phyloP scores from a whole-genome alignment of 129 eudicot genomes.

The Rutidosis leptorrhynchoides region DNA sequence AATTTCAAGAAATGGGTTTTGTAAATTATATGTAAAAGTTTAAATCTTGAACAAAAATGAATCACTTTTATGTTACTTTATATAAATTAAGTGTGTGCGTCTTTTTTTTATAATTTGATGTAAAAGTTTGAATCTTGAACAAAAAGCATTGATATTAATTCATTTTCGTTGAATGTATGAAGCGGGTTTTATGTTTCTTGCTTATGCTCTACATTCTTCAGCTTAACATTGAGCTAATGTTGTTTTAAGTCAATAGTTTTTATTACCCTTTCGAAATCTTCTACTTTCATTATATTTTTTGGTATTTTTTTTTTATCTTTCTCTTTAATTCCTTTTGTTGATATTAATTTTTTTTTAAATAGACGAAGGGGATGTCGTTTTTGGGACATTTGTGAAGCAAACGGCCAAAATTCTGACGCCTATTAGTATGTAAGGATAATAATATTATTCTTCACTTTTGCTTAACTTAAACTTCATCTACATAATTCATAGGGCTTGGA shows the following conservation, averaged over 20 bases:
- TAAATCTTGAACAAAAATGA: not conserved
- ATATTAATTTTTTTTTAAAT: no score
- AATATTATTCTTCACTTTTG: not conserved
- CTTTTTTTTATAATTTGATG: not conserved
- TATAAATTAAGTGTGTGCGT: not conserved
- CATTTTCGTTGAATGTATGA: slow-evolving; percentile 6
- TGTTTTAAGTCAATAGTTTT: slow-evolving; percentile 3
- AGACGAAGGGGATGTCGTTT: no score
- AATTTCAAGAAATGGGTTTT: not conserved
- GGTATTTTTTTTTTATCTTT: slow-evolving; percentile 6
- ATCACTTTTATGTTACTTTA: not conserved
- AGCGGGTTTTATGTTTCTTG: slow-evolving; percentile 29
- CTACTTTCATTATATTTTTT: slow-evolving; percentile 22
- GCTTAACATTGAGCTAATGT: slow-evolving; percentile 14
- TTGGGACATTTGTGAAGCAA: no score
- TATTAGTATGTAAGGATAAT: no score
- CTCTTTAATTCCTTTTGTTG: not conserved
- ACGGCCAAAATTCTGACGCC: no score
- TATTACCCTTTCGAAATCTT: slow-evolving; percentile 20
- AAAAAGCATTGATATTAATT: not conserved
- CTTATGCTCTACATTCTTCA: slow-evolving; percentile 16
- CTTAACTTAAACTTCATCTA: slow-evolving; percentile 19
- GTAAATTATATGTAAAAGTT: not conserved
- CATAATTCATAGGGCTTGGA: slow-evolving; percentile 27
- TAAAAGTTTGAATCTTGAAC: slow-evolving; percentile 3